phyloP scores from a whole-genome alignment of 164 flowering plant species.

The grape (Vitis vinifera) region ASM3070453v1 NC_081805.1:3086501-3087000 shows the following conservation, averaged over 20 bases:
- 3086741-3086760: slow-evolving; percentile 98
- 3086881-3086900: slow-evolving; percentile 99
- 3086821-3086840: slow-evolving; percentile 86
- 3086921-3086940: background rate
- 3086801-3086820: slow-evolving; percentile 91
- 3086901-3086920: slow-evolving; percentile 50
- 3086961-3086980: background rate
- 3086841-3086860: slow-evolving; percentile 87
- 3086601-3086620: slow-evolving; percentile 86
- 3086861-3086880: slow-evolving; percentile 76
- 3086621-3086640: slow-evolving; percentile 78
- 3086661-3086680: slow-evolving; percentile 90
- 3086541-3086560: slow-evolving; percentile 75
- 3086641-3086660: slow-evolving; percentile 86
- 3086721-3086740: slow-evolving; percentile 81
- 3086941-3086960: background rate
- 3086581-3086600: slow-evolving; percentile 76
- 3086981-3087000: too few relatives aligned
- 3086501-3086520: slow-evolving; percentile 94
- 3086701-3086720: slow-evolving; percentile 53
- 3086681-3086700: slow-evolving; percentile 94
- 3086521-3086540: slow-evolving; percentile 87
- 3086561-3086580: slow-evolving; percentile 94
- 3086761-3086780: slow-evolving; percentile 73
- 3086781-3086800: slow-evolving; percentile 94